These are phyloP conservation scores for Suhomyces atakaporum DNA, from an alignment of 1,139 yeast genomes.

Conservation along the genomic window DNA sequence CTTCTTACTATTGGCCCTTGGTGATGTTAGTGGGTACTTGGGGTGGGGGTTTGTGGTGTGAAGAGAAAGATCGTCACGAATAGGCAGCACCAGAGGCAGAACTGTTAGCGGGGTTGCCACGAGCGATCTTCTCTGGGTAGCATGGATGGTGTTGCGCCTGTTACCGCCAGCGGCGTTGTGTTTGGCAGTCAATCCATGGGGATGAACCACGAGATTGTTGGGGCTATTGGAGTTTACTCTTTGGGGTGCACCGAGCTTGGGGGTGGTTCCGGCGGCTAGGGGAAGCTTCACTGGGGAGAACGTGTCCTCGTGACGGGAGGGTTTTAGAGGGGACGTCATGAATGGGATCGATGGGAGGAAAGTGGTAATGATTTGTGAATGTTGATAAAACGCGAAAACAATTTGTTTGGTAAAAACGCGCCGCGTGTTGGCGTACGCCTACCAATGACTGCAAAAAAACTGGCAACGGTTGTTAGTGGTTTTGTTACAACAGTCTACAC, in stretches of 20 bases:
- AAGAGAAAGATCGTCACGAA: slow-evolving; percentile 1
- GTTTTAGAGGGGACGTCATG: background rate
- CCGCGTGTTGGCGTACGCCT: slow-evolving; percentile 8
- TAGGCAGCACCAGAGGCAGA: slow-evolving; percentile 9
- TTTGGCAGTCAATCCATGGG: slow-evolving; percentile 51
- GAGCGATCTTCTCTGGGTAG: slow-evolving; percentile 13
- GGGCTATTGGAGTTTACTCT: slow-evolving; percentile 12
- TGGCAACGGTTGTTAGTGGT: background rate
- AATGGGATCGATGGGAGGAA: background rate
- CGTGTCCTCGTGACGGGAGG: slow-evolving; percentile 13
- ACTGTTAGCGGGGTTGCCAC: slow-evolving; percentile 13
- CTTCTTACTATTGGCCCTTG: slow-evolving; percentile 15
- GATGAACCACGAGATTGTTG: slow-evolving; percentile 34
- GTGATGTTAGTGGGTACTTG: slow-evolving; percentile 17
- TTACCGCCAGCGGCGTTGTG: slow-evolving; percentile 19
- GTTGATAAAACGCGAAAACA: background rate
- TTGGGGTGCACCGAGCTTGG: slow-evolving; percentile 12
- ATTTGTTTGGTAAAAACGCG: background rate
- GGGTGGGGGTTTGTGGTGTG: slow-evolving; percentile 7
- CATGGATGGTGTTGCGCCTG: slow-evolving; percentile 29
- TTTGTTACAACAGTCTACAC: background rate
- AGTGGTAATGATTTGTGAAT: slow-evolving; percentile 1
- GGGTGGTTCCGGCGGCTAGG: slow-evolving; percentile 4
- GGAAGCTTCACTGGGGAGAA: slow-evolving; percentile 22
- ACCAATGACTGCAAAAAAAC: slow-evolving; percentile 6